Evolutionary conservation across 83 land plant genomes (phyloP).

Genomic region (Picea abies): DNA sequence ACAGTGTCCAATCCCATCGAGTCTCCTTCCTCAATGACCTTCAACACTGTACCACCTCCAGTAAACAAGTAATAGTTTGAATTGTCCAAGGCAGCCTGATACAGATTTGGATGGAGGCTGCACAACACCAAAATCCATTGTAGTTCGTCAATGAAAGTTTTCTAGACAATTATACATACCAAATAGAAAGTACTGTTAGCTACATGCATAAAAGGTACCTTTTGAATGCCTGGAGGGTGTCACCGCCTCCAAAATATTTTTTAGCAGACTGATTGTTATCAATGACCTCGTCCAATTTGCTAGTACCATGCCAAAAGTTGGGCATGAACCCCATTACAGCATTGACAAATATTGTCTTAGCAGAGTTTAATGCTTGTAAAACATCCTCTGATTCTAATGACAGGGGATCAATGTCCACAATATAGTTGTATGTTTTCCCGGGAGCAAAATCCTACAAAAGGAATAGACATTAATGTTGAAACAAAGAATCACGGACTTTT

Average conservation of each 20-base stretch:
- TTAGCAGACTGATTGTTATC: constrained; percentile 43
- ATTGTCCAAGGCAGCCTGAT: constrained; percentile 47
- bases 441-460: constrained; percentile 31
- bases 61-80: constrained; percentile 53
- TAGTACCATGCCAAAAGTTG: constrained; percentile 59
- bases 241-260: constrained; percentile 60
- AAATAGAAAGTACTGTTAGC: not conserved
- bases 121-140: not conserved
- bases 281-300: constrained; percentile 53
- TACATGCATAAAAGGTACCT: constrained; percentile 20
- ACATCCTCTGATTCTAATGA: constrained; percentile 37
- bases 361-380: constrained; percentile 32
- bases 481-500: not conserved
- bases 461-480: not conserved
- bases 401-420: constrained; percentile 50
- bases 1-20: constrained; percentile 46
- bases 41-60: constrained; percentile 57
- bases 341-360: constrained; percentile 59
- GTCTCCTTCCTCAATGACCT: constrained; percentile 52
- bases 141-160: not conserved
- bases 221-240: constrained; percentile 54
- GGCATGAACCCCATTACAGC: constrained; percentile 65
- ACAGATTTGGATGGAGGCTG: constrained; percentile 46
- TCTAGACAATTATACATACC: not conserved
- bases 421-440: constrained; percentile 34